Conservation (phyloP, 2,329 filamentous ascomycete species). For the Pseudopyrenochaeta lycopersici region DNA sequence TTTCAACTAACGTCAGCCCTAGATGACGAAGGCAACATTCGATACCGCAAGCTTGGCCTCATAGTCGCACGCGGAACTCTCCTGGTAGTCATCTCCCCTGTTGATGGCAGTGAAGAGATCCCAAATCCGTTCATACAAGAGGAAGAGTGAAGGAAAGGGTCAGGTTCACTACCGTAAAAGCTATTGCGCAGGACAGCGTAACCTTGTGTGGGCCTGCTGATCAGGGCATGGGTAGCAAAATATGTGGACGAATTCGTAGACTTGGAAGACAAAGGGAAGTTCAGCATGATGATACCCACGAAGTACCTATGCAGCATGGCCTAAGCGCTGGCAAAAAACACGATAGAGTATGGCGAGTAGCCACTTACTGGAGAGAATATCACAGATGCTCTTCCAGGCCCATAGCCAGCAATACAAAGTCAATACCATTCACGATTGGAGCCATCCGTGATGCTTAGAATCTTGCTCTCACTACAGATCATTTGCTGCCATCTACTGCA, state of each 20-base stretch:
- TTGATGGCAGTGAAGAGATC: constrained; percentile 95
- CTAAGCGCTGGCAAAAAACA: not conserved
- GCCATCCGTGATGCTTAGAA: too few relatives aligned
- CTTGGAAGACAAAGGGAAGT: not conserved
- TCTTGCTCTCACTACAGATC: too few relatives aligned
- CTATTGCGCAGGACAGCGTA: not conserved
- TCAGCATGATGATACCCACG: not conserved
- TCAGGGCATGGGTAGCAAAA: not conserved
- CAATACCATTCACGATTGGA: not conserved
- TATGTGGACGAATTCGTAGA: not conserved
- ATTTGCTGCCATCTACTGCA: too few relatives aligned
- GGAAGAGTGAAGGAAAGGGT: constrained; percentile 53
- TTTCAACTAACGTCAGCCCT: constrained; percentile 8
- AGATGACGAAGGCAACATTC: constrained; percentile 95
- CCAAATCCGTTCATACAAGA: constrained; percentile 87
- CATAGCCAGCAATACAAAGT: not conserved
- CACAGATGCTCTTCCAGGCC: not conserved
- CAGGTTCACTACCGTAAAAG: not conserved
- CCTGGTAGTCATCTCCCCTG: constrained; percentile 88
- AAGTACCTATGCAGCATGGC: not conserved
- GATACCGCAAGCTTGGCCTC: constrained; percentile 80
- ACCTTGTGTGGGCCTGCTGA: too few relatives aligned
- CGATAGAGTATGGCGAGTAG: not conserved
- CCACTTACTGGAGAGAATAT: not conserved
- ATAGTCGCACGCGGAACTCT: constrained; percentile 91